A percentile compares a stretch with the other conserved stretches of the same genome.
Conservation (phyloP, 1,139 yeast genomes). For the Taiozyma sp. region DNA sequence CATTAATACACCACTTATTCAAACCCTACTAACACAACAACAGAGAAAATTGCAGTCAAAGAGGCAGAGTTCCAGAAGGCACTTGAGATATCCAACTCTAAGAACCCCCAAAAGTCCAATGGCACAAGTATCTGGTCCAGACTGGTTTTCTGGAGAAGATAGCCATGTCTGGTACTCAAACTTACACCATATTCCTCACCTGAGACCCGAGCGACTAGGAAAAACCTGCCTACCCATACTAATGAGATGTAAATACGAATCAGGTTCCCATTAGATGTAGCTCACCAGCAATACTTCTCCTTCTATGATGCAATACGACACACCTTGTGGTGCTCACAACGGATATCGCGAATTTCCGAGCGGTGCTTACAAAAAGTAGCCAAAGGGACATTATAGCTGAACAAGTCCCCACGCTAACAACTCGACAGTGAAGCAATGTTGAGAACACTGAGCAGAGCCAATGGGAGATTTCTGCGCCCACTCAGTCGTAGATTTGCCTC, state of each 20-base stretch:
- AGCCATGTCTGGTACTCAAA: neutral
- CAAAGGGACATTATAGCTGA: neutral
- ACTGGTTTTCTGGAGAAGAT: neutral
- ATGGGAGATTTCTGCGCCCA: neutral
- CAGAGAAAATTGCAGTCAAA: conserved; percentile 1
- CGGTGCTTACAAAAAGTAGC: neutral
- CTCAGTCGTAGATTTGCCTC: neutral
- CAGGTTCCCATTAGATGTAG: neutral
- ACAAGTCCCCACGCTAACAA: neutral
- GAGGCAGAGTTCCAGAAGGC: conserved; percentile 4
- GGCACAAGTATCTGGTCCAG: neutral
- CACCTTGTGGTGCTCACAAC: neutral
- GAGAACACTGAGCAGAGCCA: neutral
- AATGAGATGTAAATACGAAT: neutral
- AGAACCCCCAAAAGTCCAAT: neutral
- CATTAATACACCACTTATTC: neutral
- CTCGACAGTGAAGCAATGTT: neutral
- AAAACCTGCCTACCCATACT: neutral
- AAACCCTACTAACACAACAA: conserved; percentile 1
- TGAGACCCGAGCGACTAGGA: neutral
- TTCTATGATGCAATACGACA: neutral
- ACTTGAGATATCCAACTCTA: neutral
- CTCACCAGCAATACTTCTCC: neutral
- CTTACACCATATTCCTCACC: neutral
- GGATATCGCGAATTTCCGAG: neutral